phyloP scores from a whole-genome alignment of 352 stramenopile species.

The Pythium vanterpoolii region DNA sequence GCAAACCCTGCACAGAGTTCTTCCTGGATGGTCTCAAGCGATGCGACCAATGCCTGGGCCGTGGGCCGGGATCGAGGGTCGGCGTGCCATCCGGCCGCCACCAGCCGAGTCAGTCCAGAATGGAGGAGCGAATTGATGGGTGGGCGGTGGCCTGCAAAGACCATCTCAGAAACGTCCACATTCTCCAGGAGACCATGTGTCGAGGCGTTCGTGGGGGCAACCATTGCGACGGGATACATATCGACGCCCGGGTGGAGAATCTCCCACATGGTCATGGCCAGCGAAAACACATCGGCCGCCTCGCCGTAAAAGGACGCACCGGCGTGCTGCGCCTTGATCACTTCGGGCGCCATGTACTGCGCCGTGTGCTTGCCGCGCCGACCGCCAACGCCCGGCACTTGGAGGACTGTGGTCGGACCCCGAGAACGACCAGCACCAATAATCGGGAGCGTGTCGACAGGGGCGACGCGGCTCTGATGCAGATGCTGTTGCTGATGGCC shows the following conservation, averaged over 20 bases:
- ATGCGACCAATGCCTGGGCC: slow-evolving; percentile 22
- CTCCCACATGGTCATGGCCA: slow-evolving; percentile 59
- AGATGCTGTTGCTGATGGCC: slow-evolving; percentile 16
- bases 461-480: slow-evolving; percentile 1
- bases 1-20: slow-evolving; percentile 22
- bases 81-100: slow-evolving; percentile 26
- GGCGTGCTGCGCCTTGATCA: slow-evolving; percentile 32
- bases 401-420: background rate
- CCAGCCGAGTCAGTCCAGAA: slow-evolving; percentile 20
- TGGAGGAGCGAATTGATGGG: slow-evolving; percentile 17
- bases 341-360: slow-evolving; percentile 58
- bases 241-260: slow-evolving; percentile 30
- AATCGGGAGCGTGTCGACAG: background rate
- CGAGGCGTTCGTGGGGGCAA: background rate
- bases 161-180: slow-evolving; percentile 27
- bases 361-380: slow-evolving; percentile 23
- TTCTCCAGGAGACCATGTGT: background rate
- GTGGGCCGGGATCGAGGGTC: slow-evolving; percentile 20
- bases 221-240: slow-evolving; percentile 20
- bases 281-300: slow-evolving; percentile 42
- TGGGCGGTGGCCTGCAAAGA: slow-evolving; percentile 30
- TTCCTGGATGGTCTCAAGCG: slow-evolving; percentile 30
- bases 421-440: too few species aligned
- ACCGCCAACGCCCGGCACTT: slow-evolving; percentile 35
- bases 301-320: slow-evolving; percentile 35